Conservation (phyloP, 495 filamentous ascomycete species). For the Chaetomium cochliodes region DNA sequence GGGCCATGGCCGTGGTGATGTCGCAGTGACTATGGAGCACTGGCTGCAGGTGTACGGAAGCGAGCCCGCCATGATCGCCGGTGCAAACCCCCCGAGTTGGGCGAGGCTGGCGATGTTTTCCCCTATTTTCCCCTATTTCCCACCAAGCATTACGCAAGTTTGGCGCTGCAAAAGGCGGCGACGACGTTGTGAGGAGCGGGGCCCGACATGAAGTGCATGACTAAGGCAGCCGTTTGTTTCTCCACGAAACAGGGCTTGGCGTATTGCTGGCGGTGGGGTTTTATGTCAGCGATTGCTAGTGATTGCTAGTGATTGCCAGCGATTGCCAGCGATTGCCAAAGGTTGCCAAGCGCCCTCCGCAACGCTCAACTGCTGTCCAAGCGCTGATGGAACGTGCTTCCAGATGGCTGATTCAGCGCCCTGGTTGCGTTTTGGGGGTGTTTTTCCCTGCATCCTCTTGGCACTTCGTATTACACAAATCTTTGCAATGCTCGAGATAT, state of each 20-base stretch:
- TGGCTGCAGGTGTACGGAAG: neutral
- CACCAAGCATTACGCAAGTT: neutral
- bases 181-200: neutral
- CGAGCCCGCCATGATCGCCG: neutral
- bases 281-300: constrained; percentile 13
- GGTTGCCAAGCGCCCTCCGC: neutral
- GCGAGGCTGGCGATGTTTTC: neutral
- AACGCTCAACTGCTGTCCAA: constrained; percentile 1
- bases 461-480: neutral
- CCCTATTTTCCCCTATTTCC: too few relatives aligned
- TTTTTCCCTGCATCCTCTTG: neutral
- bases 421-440: too few relatives aligned
- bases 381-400: constrained; percentile 2
- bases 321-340: too few relatives aligned
- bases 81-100: neutral
- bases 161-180: constrained; percentile 4
- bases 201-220: neutral
- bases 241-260: neutral
- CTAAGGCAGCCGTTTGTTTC: neutral
- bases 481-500: neutral
- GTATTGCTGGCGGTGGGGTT: neutral
- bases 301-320: too few relatives aligned
- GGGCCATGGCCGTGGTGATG: neutral
- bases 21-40: neutral
- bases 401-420: constrained; percentile 12